Conservation (phyloP, 805 yeast genomes). For the Ogataea kodamae region DNA sequence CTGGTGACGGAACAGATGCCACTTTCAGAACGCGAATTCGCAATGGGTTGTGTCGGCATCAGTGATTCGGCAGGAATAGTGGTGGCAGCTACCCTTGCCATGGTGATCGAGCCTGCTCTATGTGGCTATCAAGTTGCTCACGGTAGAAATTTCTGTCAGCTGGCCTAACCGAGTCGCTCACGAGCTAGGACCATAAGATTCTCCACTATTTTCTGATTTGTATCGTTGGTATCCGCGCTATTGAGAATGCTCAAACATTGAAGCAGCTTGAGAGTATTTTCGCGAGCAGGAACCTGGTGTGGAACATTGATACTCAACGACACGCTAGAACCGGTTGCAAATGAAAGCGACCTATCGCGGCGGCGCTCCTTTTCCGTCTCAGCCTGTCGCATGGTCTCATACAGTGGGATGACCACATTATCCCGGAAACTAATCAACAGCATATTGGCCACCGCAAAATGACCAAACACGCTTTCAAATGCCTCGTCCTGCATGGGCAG, state of each 20-base stretch:
- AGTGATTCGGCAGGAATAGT: conserved; percentile 85
- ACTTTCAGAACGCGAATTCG: conserved; percentile 60
- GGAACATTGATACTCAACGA: conserved; percentile 4
- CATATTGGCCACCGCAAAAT: conserved; percentile 36
- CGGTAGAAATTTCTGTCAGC: conserved; percentile 79
- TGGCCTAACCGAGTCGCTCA: conserved; percentile 19
- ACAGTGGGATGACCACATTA: conserved; percentile 49
- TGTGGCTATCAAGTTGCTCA: conserved; percentile 67
- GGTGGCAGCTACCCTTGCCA: conserved; percentile 70
- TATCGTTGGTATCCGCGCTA: conserved; percentile 50
- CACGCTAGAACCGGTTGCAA: conserved; percentile 9
- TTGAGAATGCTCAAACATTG: conserved; percentile 63
- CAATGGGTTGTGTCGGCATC: conserved; percentile 78
- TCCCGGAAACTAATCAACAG: conserved; percentile 49
- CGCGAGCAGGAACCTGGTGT: conserved; percentile 13
- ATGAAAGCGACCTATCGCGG: conserved; percentile 14
- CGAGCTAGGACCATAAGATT: conserved; percentile 38
- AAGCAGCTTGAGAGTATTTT: conserved; percentile 31
- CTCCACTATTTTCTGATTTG: conserved; percentile 57
- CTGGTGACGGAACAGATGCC: conserved; percentile 60
- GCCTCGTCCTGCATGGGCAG: conserved; percentile 52
- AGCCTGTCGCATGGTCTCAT: conserved; percentile 39
- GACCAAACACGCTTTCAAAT: conserved; percentile 2
- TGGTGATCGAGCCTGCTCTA: conserved; percentile 68
- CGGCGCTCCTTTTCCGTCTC: conserved; percentile 22